phyloP scores from a whole-genome alignment of 257 asterid species.

The Solanum piurae region DNA sequence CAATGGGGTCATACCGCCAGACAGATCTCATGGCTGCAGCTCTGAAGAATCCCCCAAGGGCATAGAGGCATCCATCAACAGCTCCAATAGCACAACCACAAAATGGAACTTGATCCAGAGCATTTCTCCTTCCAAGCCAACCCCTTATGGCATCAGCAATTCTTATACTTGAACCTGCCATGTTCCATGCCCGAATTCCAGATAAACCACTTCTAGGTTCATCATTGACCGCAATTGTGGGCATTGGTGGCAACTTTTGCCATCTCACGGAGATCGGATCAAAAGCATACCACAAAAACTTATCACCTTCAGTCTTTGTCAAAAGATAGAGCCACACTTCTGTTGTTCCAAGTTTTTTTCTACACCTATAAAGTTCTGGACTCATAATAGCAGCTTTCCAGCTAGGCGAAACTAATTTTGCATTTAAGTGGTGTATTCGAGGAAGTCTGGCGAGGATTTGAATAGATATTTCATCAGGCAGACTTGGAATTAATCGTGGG shows the following conservation, averaged over 20 bases:
- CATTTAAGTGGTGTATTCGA: slow-evolving; percentile 36
- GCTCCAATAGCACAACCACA: slow-evolving; percentile 87
- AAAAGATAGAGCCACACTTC: slow-evolving; percentile 84
- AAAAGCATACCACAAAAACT: slow-evolving; percentile 64
- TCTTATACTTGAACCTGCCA: slow-evolving; percentile 32
- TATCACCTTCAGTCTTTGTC: slow-evolving; percentile 49
- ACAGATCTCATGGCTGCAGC: slow-evolving; percentile 45
- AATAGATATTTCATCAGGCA: slow-evolving; percentile 78
- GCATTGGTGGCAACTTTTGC: slow-evolving; percentile 80
- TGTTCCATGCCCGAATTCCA: slow-evolving; percentile 48
- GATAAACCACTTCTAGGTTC: slow-evolving; percentile 32
- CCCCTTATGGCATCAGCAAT: slow-evolving; percentile 57
- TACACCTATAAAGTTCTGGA: slow-evolving; percentile 44
- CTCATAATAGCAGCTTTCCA: slow-evolving; percentile 68
- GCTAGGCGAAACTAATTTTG: slow-evolving; percentile 52
- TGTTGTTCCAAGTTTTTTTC: slow-evolving; percentile 58
- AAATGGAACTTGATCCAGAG: slow-evolving; percentile 54
- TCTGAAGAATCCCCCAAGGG: slow-evolving; percentile 69
- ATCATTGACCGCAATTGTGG: slow-evolving; percentile 29
- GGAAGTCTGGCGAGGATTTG: slow-evolving; percentile 81
- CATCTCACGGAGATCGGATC: slow-evolving; percentile 61
- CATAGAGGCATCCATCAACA: slow-evolving; percentile 67
- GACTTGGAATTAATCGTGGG: slow-evolving; percentile 53
- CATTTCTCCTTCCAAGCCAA: slow-evolving; percentile 54
- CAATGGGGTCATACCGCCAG: slow-evolving; percentile 66